Evolutionary conservation across 73 alveolate species (phyloP), one percentile per base, ranked within the genome.

Genomic region (Paramecium caudatum): DNA sequence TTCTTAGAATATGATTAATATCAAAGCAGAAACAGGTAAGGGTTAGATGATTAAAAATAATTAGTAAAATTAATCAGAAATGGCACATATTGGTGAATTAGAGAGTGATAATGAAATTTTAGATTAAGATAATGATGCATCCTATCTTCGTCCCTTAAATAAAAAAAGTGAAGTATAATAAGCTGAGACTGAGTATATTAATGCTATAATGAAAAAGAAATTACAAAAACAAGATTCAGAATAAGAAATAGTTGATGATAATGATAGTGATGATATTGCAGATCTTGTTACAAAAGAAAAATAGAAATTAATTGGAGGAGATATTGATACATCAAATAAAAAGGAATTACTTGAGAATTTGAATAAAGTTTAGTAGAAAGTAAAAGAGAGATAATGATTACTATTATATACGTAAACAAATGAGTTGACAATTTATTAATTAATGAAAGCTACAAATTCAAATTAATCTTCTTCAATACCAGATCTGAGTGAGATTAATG

Each of bases 401-500:
- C 7, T n/a, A n/a, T n/a, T n/a, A n/a, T n/a, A n/a, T n/a, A n/a
- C 23, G 80, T 55, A 55, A 19, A 50, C 43, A 3, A 50, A 19
- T 17, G 13, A 48, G 8, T 50, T 23, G 46, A 0, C 4, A 27
- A 19, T 55, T 5, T 55, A 55, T 55, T 55, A 43, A 55, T 55
- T 55, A 49, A 65, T 65, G 83, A 65, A 36, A 65, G 19, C 47
- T 33, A 49, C 23, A 74, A 74, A 74, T 74, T 74, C 88, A 74
- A 74, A 74, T 74, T 45, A 41, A 16, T 37, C 46, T 16, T 39
- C 16, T 45, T 43, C 88, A 41, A 36, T 30, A n/a, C 88, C 88
- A 41, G 88, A 74, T 41, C 15, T 21, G 16, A 74, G 43, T 37
- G 88, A 74, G 43, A 43, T 74, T 19, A 95, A 95, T 78, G 96